Evolutionary conservation across 345 rosid species (phyloP).

Genomic region (Sisymbrium altissimum): DNA sequence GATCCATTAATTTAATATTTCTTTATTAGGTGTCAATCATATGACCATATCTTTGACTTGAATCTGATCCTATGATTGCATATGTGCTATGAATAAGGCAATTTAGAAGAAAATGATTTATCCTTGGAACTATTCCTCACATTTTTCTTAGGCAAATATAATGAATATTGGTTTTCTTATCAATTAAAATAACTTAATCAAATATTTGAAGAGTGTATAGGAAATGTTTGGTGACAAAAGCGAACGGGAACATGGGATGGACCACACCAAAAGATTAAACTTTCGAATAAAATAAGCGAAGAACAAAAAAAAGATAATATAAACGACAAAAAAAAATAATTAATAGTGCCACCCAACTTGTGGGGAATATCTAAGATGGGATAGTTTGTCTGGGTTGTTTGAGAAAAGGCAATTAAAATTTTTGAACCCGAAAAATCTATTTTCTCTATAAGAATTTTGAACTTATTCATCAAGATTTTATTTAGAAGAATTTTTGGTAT

Average conservation of each 20-base stretch:
- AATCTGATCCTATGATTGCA: conserved; percentile 34
- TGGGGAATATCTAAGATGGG: conserved; percentile 60
- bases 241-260: conserved; percentile 54
- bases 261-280: conserved; percentile 40
- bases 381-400: conserved; percentile 55
- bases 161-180: conserved; percentile 11
- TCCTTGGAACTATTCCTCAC: conserved; percentile 19
- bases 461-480: too few relatives aligned
- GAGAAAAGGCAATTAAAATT: neutral
- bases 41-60: conserved; percentile 50
- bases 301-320: conserved; percentile 39
- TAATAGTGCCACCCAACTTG: conserved; percentile 64
- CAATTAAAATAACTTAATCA: neutral
- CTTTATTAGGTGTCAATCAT: conserved; percentile 40
- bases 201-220: conserved; percentile 37
- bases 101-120: conserved; percentile 21
- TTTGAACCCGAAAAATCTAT: neutral
- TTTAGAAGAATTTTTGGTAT: neutral
- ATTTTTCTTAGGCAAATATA: neutral
- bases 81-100: conserved; percentile 16
- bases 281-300: conserved; percentile 27
- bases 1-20: conserved; percentile 34
- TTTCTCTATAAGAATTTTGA: neutral
- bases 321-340: conserved; percentile 33
- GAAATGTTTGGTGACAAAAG: conserved; percentile 42